These are phyloP conservation scores for Perkinsus olseni DNA, from an alignment of 169 alveolate genomes.

Conservation along the genomic window DNA sequence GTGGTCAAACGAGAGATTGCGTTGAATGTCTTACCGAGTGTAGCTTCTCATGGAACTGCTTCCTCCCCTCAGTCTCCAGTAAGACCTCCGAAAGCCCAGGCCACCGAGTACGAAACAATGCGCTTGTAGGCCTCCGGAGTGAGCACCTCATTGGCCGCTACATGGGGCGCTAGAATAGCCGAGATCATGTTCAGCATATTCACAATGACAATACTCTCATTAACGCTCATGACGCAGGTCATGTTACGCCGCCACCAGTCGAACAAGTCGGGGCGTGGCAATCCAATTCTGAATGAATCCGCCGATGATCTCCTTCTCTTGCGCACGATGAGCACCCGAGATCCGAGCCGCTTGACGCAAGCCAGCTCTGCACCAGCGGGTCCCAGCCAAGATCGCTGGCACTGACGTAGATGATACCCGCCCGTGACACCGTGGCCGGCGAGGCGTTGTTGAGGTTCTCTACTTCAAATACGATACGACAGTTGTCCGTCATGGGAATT, in stretches of 20 bases:
- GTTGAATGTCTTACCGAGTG: no score
- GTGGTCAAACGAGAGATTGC: no score
- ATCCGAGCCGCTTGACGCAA: slow-evolving; percentile 44
- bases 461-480: slow-evolving; percentile 85
- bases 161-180: slow-evolving; percentile 58
- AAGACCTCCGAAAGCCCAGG: slow-evolving; percentile 86
- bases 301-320: slow-evolving; percentile 56
- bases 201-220: slow-evolving; percentile 63
- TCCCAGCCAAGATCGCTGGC: slow-evolving; percentile 82
- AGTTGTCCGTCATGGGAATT: slow-evolving; percentile 87
- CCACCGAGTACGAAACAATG: slow-evolving; percentile 59
- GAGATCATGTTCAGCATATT: slow-evolving; percentile 68
- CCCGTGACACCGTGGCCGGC: slow-evolving; percentile 87
- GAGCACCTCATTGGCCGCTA: slow-evolving; percentile 53
- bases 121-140: slow-evolving; percentile 54
- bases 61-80: slow-evolving; percentile 79
- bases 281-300: slow-evolving; percentile 60
- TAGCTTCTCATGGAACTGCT: no score
- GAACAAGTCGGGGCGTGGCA: slow-evolving; percentile 30
- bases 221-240: slow-evolving; percentile 71
- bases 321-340: slow-evolving; percentile 48
- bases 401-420: slow-evolving; percentile 86
- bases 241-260: slow-evolving; percentile 42
- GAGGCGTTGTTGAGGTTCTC: slow-evolving; percentile 81
- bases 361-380: slow-evolving; percentile 81